A percentile compares a stretch with the other conserved stretches of the same genome.
phyloP scores from a whole-genome alignment of 2,329 filamentous ascomycete species.

The Fusarium foetens region DNA sequence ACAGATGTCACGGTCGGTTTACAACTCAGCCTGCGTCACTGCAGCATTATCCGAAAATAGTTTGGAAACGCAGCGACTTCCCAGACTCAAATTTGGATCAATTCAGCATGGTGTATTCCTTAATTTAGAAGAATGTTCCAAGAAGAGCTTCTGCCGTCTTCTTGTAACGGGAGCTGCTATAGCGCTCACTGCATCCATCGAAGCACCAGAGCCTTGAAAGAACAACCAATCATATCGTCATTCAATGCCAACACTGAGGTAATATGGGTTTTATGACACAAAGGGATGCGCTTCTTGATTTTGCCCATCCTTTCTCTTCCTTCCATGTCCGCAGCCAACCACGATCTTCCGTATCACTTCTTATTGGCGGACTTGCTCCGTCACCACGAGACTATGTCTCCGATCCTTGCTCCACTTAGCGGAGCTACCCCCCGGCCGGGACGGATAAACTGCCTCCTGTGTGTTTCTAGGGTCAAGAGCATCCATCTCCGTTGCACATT shows the following conservation, averaged over 20 bases:
- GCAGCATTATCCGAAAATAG: not conserved
- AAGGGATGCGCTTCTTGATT: not conserved
- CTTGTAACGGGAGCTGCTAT: not conserved
- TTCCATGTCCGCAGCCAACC: not conserved
- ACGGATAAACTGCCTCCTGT: slow-evolving; percentile 3
- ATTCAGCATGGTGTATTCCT: too few species aligned
- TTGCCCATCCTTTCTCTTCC: not conserved
- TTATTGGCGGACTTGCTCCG: slow-evolving; percentile 26
- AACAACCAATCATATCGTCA: not conserved
- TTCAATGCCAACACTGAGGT: not conserved
- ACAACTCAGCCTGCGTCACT: too few species aligned
- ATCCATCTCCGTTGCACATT: not conserved
- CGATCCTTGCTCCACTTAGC: not conserved
- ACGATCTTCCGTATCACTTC: not conserved
- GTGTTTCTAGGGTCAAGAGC: not conserved
- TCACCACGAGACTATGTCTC: not conserved
- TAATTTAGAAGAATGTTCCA: not conserved
- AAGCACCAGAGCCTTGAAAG: not conserved
- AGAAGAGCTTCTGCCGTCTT: not conserved
- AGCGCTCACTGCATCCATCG: not conserved
- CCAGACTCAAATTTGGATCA: not conserved
- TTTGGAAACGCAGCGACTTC: not conserved
- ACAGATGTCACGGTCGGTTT: not conserved
- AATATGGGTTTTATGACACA: not conserved
- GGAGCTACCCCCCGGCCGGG: not conserved